These are phyloP conservation scores for Ganoderma lucidum DNA, from an alignment of 1,284 basidiomycete genomes.

Conservation along the genomic window DNA sequence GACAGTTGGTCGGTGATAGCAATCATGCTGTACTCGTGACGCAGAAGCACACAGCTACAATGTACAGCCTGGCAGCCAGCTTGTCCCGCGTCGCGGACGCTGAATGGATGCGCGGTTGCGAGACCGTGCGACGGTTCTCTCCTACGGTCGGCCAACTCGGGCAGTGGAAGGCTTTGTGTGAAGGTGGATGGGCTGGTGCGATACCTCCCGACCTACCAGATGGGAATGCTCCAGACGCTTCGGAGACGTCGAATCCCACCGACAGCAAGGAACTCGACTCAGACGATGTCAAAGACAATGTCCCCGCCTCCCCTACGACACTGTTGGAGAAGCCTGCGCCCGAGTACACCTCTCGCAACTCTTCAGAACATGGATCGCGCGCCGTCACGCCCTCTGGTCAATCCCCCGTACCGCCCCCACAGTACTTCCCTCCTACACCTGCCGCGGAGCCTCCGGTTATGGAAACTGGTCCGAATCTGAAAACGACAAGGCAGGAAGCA, in stretches of 20 bases:
- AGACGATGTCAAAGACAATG: constrained; percentile 6
- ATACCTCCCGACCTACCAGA: constrained; percentile 63
- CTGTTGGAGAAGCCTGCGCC: constrained; percentile 34
- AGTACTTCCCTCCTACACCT: constrained; percentile 28
- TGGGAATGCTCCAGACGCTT: constrained; percentile 34
- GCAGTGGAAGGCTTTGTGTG: constrained; percentile 76
- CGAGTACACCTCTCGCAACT: constrained; percentile 36
- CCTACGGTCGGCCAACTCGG: constrained; percentile 72
- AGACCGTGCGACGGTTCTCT: constrained; percentile 69
- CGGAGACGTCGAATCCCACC: constrained; percentile 16
- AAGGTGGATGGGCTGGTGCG: constrained; percentile 72
- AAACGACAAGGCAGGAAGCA: constrained; percentile 10
- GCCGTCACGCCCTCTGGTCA: constrained; percentile 35
- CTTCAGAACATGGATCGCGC: constrained; percentile 33
- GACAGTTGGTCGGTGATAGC: constrained; percentile 46
- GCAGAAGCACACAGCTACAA: constrained; percentile 64
- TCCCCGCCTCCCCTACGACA: constrained; percentile 15
- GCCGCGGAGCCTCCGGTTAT: constrained; percentile 11
- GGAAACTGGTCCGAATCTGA: constrained; percentile 11
- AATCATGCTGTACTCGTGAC: constrained; percentile 71
- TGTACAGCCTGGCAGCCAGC: constrained; percentile 67
- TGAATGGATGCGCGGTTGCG: constrained; percentile 78
- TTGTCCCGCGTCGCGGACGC: constrained; percentile 76
- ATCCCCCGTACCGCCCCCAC: constrained; percentile 32
- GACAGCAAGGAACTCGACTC: constrained; percentile 18